Evolutionary conservation across 2,329 filamentous ascomycete species (phyloP).

Genomic region (Aureobasidium sp.): DNA sequence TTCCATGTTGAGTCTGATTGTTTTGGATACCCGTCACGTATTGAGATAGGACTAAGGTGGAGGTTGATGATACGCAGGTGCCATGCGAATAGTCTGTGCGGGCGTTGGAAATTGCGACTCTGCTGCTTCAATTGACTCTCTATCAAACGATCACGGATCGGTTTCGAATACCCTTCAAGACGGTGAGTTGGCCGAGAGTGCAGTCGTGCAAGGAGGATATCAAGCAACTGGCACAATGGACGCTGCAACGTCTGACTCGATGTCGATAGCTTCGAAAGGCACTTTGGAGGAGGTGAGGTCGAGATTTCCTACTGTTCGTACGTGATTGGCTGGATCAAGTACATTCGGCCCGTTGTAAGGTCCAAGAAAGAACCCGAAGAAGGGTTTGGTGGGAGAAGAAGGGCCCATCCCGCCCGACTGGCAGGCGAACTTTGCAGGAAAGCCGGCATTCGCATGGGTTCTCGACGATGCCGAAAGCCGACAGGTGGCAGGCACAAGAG

Average conservation of each 20-base stretch:
- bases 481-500: constrained; percentile 7
- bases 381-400: constrained; percentile 4
- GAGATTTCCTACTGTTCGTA: not conserved
- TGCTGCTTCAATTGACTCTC: constrained; percentile 9
- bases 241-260: not conserved
- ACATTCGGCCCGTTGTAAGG: constrained; percentile 4
- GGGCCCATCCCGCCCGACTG: not conserved
- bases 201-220: not conserved
- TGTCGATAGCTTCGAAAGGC: not conserved
- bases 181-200: not conserved
- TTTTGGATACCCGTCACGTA: not conserved
- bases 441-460: constrained; percentile 1
- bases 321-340: not conserved
- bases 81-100: constrained; percentile 8
- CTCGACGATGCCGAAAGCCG: constrained; percentile 13
- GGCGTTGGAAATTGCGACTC: constrained; percentile 13
- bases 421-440: constrained; percentile 9
- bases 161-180: not conserved
- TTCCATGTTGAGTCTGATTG: constrained; percentile 4
- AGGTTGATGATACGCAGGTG: constrained; percentile 10
- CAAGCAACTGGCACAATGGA: not conserved
- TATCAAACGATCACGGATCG: not conserved
- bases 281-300: not conserved
- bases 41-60: not conserved
- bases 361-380: not conserved